Percentiles rank a stretch among this genome's conserved stretches.
These are phyloP conservation scores for Glaciozyma antarctica DNA, from an alignment of 768 basidiomycete species.

Conservation along the genomic window DNA sequence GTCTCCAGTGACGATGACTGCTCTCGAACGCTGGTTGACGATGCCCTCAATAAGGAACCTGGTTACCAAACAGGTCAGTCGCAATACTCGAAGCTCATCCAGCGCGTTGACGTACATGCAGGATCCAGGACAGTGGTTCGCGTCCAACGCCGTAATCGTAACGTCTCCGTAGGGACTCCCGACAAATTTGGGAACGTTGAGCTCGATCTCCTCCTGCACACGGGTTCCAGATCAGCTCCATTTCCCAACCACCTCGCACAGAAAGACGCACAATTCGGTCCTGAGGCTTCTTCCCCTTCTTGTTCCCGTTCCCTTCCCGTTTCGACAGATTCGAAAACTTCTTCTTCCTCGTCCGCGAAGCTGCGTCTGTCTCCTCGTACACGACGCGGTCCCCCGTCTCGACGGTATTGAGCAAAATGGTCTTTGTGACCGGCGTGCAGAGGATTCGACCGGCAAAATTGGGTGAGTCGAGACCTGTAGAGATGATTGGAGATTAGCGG, in stretches of 20 bases:
- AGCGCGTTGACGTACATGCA: conserved; percentile 60
- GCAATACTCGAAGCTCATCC: background rate
- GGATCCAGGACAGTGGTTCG: conserved; percentile 90
- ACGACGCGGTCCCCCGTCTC: conserved; percentile 53
- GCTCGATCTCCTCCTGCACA: conserved; percentile 49
- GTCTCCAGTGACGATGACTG: conserved; percentile 87
- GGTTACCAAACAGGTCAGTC: background rate
- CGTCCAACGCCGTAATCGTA: conserved; percentile 70
- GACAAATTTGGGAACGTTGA: conserved; percentile 57
- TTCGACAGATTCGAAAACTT: conserved; percentile 71
- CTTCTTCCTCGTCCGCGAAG: conserved; percentile 46
- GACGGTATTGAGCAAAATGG: conserved; percentile 55
- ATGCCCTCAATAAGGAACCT: conserved; percentile 56
- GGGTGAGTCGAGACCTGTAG: conserved; percentile 57
- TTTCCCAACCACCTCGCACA: background rate
- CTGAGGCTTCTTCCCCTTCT: conserved; percentile 47
- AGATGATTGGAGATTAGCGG: fast-evolving
- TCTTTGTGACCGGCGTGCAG: conserved; percentile 74
- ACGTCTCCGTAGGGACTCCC: conserved; percentile 51
- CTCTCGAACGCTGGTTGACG: conserved; percentile 57
- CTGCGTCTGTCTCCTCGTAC: conserved; percentile 47
- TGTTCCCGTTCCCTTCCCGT: conserved; percentile 79
- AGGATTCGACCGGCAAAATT: conserved; percentile 63
- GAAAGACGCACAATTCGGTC: conserved; percentile 14
- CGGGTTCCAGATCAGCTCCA: background rate